phyloP scores from a whole-genome alignment of 1,284 basidiomycete genomes.

The Fomitopsis palustris region DNA sequence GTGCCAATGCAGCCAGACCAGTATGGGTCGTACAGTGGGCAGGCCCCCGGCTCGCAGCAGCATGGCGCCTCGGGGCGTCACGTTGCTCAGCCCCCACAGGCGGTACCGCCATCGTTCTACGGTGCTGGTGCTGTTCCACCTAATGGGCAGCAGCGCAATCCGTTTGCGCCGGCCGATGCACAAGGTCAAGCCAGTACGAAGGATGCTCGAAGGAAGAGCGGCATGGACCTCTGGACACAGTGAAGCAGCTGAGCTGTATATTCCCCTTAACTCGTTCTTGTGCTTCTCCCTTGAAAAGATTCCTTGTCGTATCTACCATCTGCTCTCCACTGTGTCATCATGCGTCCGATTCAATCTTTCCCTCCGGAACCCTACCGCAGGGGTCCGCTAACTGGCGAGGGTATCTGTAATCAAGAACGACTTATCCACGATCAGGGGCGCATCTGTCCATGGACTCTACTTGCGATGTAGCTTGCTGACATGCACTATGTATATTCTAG shows the following conservation, averaged over 20 bases:
- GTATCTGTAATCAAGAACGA: constrained; percentile 1
- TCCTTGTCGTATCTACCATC: background rate
- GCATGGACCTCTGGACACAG: constrained; percentile 75
- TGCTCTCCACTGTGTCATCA: constrained; percentile 5
- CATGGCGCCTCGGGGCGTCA: constrained; percentile 33
- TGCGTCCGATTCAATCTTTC: constrained; percentile 2
- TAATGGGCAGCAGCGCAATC: constrained; percentile 49
- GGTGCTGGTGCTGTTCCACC: constrained; percentile 51
- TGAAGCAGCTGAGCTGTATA: constrained; percentile 31
- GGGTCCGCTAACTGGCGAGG: background rate
- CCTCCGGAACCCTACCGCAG: background rate
- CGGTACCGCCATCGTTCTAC: constrained; percentile 64
- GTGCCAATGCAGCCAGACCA: constrained; percentile 79
- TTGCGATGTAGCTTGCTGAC: constrained; percentile 8
- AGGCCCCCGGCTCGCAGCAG: constrained; percentile 29
- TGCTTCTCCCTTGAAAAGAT: constrained; percentile 13
- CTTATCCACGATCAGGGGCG: constrained; percentile 4
- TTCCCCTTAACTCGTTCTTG: constrained; percentile 11
- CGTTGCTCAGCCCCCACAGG: constrained; percentile 45
- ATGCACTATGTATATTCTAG: constrained; percentile 10
- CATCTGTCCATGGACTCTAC: constrained; percentile 12
- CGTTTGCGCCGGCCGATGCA: constrained; percentile 42
- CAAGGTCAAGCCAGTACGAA: constrained; percentile 42
- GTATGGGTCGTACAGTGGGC: constrained; percentile 49
- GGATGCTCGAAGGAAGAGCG: constrained; percentile 60